Base-by-base conservation (phyloP, 305 asterid genomes). In the Caryopteris hybrid region DNA sequence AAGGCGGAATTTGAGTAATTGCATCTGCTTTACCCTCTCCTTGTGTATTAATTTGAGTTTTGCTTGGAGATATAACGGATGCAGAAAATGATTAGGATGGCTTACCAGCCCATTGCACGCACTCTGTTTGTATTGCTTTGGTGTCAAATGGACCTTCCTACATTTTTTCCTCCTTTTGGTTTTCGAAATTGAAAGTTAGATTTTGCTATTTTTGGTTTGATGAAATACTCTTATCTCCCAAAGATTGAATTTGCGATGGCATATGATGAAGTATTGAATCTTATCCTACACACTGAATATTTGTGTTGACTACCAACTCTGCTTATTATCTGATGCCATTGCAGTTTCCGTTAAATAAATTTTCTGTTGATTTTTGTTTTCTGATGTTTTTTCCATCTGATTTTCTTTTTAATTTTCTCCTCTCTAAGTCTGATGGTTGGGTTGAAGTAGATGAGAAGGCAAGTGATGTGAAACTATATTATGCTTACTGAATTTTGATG, bases 111-210 rank as follows among this genome's bases (percentile, higher is more conserved):
- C 88, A 83, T 76, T 39, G 95, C 86, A 78, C 76, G 61, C 79
- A 75, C 70, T 29, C 38, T 68, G 71, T 36, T 70, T 68, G 72
- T 52, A 69, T 85, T 83, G 91, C 89, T 29, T 38, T 85, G 89
- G 88, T 3, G 95, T 87, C 95, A 87, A 87, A 83, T 82, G 90
- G 72, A 79, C 80, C 74, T 76, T 81, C 88, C 89, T n/a, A 87
- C 17, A 87, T 69, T 48, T 25, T 0, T 36, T 3, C 8, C 12
- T 17, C 12, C 2, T 43, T n/a, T 20, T 22, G 0, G 10, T 14
- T 31, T 9, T 42, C 17, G n/a, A 58, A 36, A 21, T 25, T 12
- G 21, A 5, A 46, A n/a, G 20, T 27, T 6, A 4, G n/a, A 13
- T 38, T 41, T 6, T 33, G 13, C 8, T 8, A 6, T 2, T 14